Percentiles rank a stretch among this genome's conserved stretches.
Conservation (phyloP, 192 early-diverging fungal species). For the Coemansia aciculifera region DNA sequence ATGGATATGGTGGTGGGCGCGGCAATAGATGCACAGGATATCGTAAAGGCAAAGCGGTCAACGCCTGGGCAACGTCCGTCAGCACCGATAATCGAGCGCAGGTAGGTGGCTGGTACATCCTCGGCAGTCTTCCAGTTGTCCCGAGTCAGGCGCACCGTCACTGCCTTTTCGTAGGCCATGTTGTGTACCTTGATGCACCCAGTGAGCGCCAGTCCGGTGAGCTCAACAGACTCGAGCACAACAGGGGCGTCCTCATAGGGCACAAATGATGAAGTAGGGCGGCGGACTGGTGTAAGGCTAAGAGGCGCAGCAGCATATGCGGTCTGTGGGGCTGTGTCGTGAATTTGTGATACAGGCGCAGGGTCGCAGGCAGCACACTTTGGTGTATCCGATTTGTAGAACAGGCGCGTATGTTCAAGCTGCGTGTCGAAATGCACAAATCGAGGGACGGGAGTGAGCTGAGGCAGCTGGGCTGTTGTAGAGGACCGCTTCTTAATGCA, state of each 20-base stretch:
- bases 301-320: not conserved
- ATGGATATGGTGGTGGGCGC: slow-evolving; percentile 54
- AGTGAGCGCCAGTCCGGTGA: slow-evolving; percentile 50
- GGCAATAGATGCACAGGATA: slow-evolving; percentile 34
- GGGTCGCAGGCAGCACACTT: slow-evolving; percentile 45
- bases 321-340: not conserved
- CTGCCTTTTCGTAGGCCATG: slow-evolving; percentile 79
- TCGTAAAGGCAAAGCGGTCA: slow-evolving; percentile 71
- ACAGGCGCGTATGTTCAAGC: slow-evolving; percentile 64
- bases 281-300: slow-evolving; percentile 25
- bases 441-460: slow-evolving; percentile 27
- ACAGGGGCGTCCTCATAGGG: slow-evolving; percentile 54
- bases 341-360: not conserved
- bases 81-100: slow-evolving; percentile 55
- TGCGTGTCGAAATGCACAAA: slow-evolving; percentile 66
- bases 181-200: slow-evolving; percentile 83
- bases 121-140: slow-evolving; percentile 75
- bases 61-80: slow-evolving; percentile 50
- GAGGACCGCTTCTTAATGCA: slow-evolving; percentile 26
- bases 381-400: slow-evolving; percentile 65
- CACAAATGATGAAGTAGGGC: slow-evolving; percentile 36
- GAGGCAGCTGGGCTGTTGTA: not conserved
- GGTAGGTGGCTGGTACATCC: slow-evolving; percentile 68
- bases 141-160: slow-evolving; percentile 72
- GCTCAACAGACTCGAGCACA: slow-evolving; percentile 58